These are phyloP conservation scores for Hyaloscypha bicolor DNA, from an alignment of 495 filamentous ascomycete species.

Conservation along the genomic window DNA sequence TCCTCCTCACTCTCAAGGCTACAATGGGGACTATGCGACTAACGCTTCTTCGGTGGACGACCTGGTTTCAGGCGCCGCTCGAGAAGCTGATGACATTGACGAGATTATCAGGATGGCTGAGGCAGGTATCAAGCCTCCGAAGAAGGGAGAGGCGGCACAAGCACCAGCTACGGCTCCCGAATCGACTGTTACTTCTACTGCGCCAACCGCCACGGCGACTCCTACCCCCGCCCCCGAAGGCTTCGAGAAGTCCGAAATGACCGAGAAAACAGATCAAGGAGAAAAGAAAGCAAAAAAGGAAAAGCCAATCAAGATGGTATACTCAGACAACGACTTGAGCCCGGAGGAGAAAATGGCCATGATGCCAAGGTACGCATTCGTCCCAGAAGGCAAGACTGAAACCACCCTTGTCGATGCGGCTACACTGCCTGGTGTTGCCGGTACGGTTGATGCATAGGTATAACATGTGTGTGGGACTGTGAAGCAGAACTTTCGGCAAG, in stretches of 20 bases:
- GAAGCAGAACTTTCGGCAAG: neutral
- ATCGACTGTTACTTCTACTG: constrained; percentile 31
- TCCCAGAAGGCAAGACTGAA: constrained; percentile 48
- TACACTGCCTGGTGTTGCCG: constrained; percentile 22
- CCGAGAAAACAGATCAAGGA: constrained; percentile 33
- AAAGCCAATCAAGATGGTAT: constrained; percentile 78
- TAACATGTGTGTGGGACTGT: neutral
- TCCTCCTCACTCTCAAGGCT: constrained; percentile 35
- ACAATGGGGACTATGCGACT: constrained; percentile 35
- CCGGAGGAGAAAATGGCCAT: constrained; percentile 87
- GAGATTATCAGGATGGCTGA: constrained; percentile 60
- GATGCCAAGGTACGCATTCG: constrained; percentile 75
- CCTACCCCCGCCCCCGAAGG: constrained; percentile 29
- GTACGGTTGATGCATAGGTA: constrained; percentile 25
- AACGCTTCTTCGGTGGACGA: constrained; percentile 62
- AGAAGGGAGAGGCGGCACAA: constrained; percentile 45
- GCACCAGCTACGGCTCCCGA: constrained; percentile 28
- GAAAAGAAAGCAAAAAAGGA: constrained; percentile 75
- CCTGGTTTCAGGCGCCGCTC: constrained; percentile 55
- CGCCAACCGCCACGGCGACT: constrained; percentile 30
- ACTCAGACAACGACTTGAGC: constrained; percentile 74
- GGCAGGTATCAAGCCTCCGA: constrained; percentile 54
- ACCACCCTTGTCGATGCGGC: constrained; percentile 34
- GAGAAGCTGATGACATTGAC: constrained; percentile 56
- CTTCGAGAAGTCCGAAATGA: constrained; percentile 15